Evolutionary conservation across 768 basidiomycete genomes (phyloP).

Genomic region (Mycena vulgaris): DNA sequence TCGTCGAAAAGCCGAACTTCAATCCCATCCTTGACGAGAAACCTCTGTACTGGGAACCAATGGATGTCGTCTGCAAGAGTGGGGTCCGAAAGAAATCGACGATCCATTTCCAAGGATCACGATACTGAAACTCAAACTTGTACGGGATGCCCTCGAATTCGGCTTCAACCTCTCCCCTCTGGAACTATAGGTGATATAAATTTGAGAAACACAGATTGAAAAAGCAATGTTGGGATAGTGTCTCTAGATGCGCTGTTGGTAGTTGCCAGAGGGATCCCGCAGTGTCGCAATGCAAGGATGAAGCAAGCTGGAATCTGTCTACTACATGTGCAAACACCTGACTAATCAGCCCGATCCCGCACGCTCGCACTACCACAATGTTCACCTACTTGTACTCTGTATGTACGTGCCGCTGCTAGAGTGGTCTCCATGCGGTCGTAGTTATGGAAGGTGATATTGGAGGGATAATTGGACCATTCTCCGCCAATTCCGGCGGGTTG

Average conservation of each 20-base stretch:
- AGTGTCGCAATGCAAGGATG: no score
- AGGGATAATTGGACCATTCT: conserved; percentile 4
- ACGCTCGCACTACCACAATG: no score
- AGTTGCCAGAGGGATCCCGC: no score
- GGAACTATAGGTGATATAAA: conserved; percentile 16
- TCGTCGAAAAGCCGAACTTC: conserved; percentile 28
- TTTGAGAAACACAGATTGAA: not conserved
- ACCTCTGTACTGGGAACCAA: conserved; percentile 31
- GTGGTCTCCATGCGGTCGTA: conserved; percentile 5
- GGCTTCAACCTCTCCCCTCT: not conserved
- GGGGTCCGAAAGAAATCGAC: conserved; percentile 29
- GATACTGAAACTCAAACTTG: conserved; percentile 30
- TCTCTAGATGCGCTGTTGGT: no score
- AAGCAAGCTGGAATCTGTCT: no score
- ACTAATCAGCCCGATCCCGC: no score
- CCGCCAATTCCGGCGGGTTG: conserved; percentile 25
- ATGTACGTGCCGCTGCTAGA: conserved; percentile 24
- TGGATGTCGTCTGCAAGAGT: conserved; percentile 24
- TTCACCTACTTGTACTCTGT: conserved; percentile 17
- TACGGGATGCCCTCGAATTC: conserved; percentile 16
- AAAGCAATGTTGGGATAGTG: no score
- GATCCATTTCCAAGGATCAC: conserved; percentile 38
- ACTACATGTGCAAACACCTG: no score
- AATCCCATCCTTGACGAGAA: conserved; percentile 1
- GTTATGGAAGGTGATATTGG: conserved; percentile 26